These are phyloP conservation scores for Litchi chinensis DNA, from an alignment of 345 rosid species.

Conservation along the genomic window DNA sequence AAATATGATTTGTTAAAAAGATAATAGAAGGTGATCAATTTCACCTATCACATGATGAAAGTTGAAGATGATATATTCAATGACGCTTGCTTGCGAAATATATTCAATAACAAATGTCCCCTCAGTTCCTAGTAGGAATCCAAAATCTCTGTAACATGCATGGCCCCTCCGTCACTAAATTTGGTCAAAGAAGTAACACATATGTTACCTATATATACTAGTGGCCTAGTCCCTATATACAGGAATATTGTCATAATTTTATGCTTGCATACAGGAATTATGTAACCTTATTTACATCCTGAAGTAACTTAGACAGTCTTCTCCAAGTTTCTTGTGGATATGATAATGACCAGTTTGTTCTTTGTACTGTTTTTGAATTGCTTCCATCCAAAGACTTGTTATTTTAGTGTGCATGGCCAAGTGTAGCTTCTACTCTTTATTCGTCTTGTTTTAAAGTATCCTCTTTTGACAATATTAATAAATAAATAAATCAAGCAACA, in stretches of 20 bases:
- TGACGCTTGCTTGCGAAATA: too few relatives aligned
- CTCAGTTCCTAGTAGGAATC: too few relatives aligned
- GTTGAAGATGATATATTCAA: too few relatives aligned
- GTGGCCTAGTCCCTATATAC: neutral
- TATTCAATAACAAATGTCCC: too few relatives aligned
- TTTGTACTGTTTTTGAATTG: neutral
- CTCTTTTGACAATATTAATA: neutral
- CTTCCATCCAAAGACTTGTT: neutral
- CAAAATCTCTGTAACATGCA: too few relatives aligned
- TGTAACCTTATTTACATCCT: neutral
- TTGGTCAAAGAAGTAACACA: too few relatives aligned
- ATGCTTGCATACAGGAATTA: neutral
- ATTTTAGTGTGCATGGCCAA: neutral
- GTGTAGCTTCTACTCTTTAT: neutral
- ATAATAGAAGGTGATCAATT: too few relatives aligned
- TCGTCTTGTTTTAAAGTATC: too few relatives aligned
- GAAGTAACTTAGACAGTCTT: neutral
- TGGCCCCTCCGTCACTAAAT: too few relatives aligned
- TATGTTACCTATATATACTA: neutral
- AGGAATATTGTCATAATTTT: neutral
- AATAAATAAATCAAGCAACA: too few relatives aligned
- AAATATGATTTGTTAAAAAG: too few relatives aligned
- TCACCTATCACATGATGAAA: too few relatives aligned
- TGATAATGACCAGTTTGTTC: neutral
- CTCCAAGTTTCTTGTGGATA: neutral